Base-by-base conservation (phyloP, 352 stramenopile genomes). In the Globisporangium nagaii region DNA sequence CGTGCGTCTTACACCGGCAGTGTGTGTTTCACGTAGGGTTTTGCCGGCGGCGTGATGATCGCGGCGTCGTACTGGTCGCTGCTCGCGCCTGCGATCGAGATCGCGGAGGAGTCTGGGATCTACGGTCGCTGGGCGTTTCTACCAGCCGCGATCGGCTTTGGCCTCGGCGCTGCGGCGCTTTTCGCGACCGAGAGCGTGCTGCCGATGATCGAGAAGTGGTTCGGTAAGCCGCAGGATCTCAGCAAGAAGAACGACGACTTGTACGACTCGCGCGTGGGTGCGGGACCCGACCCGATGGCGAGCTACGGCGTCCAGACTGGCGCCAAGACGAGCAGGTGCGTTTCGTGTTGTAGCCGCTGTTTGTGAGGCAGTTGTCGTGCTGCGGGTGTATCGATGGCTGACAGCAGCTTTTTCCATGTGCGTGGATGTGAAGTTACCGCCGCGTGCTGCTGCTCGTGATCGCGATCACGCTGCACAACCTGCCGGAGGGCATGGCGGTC, bases 61-160 rank as follows among this genome's bases (percentile, higher is more conserved):
- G 88, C 88, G 8, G 88, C 88, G 24, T 93, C 82, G 9, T 96
- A 96, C 60, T 96, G 86, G 86, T 95, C 84, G 44, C 64, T 96
- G 37, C 59, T 96, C 31, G 86, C 84, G 11, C 86, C 86, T 2
- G 71, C 86, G 20, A 90, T 96, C 39, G 88, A 96, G 56, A 95
- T 95, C 43, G 82, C 87, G 0, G 69, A 84, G 43, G 76, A 94
- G 46, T 89, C 79, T 22, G 77, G 77, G 28, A 58, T 88, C n/a
- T 91, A 93, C 64, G 80, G 83, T 10, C 76, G 70, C 20, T 93
- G 77, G 71, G 75, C 85, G 8, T 96, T 93, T 30, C 45, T 96
- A 0, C 86, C 86, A 2, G 84, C 85, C 3, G 82, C 86, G 15
- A 66, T 96, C 8, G 88, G 88, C 45, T 96, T 96, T 56, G 75